Percentiles rank a stretch among this genome's conserved stretches.
Evolutionary conservation across 768 basidiomycete genomes (phyloP).

Genomic region (Mycena vulgaris): DNA sequence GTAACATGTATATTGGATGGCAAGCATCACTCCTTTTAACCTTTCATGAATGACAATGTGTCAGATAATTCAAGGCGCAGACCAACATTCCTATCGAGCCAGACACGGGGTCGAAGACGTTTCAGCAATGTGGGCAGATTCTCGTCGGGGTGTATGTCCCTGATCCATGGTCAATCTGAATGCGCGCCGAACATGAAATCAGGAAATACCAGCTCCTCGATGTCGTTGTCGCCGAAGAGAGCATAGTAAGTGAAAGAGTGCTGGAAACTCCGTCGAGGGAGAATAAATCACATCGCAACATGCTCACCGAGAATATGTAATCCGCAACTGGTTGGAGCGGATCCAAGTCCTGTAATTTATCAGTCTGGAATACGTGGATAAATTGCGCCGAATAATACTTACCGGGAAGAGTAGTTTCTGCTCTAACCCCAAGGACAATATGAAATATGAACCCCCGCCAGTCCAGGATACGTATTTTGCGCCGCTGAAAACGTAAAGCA

Average conservation of each 20-base stretch:
- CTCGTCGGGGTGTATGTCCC: background rate
- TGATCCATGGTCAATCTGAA: background rate
- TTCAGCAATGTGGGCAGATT: background rate
- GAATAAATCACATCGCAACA: too few relatives aligned
- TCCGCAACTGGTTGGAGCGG: background rate
- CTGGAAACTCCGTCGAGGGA: background rate
- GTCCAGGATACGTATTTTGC: background rate
- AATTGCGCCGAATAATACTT: background rate
- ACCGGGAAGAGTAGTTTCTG: background rate
- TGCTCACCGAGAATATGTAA: background rate
- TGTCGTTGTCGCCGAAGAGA: constrained; percentile 6
- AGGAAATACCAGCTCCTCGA: background rate
- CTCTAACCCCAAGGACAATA: background rate
- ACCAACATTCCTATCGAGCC: background rate
- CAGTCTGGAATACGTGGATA: background rate
- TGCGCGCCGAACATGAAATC: too few relatives aligned
- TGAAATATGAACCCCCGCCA: background rate
- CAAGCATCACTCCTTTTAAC: too few relatives aligned
- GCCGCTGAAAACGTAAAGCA: background rate
- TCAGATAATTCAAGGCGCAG: background rate
- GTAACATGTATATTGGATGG: too few relatives aligned
- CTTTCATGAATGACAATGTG: too few relatives aligned
- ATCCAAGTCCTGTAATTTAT: background rate
- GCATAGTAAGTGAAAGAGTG: background rate
- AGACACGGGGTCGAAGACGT: background rate